A percentile compares a stretch with the other conserved stretches of the same genome.
Evolutionary conservation across 257 asterid species (phyloP).

Genomic region (Linaria vulgaris): DNA sequence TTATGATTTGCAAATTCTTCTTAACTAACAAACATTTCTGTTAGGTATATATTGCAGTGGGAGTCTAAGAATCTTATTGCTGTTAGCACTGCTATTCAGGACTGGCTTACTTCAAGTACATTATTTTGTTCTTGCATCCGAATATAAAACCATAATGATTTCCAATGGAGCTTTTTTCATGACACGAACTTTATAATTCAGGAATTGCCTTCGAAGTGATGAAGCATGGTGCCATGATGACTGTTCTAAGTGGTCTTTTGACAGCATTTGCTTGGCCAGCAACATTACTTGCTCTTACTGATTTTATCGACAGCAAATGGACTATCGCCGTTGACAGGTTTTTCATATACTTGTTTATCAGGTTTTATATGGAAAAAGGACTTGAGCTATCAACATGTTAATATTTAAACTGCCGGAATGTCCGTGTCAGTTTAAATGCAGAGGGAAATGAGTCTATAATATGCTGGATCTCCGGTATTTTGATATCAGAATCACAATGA

Average conservation of each 20-base stretch:
- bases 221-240: conserved; percentile 96
- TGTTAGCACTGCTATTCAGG: conserved; percentile 93
- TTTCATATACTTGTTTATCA: conserved; percentile 24
- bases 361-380: not conserved
- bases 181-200: conserved; percentile 35
- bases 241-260: conserved; percentile 73
- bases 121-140: conserved; percentile 28
- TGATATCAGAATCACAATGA: not conserved
- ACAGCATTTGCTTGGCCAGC: conserved; percentile 95
- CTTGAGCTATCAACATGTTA: not conserved
- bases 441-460: conserved; percentile 8
- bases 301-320: conserved; percentile 96
- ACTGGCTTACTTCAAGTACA: conserved; percentile 94
- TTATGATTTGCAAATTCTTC: not conserved
- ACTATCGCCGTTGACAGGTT: conserved; percentile 88
- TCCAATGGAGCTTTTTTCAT: conserved; percentile 18
- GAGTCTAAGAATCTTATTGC: conserved; percentile 82
- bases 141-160: conserved; percentile 11
- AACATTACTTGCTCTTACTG: conserved; percentile 64
- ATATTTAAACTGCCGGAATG: conserved; percentile 2
- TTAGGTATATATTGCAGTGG: conserved; percentile 89
- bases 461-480: conserved; percentile 15
- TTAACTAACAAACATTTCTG: conserved; percentile 19
- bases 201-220: conserved; percentile 76
- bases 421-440: not conserved